Evolutionary conservation across 2,329 filamentous ascomycete species (phyloP).

Genomic region (Ophiognomonia clavigignenti-juglandacearum): DNA sequence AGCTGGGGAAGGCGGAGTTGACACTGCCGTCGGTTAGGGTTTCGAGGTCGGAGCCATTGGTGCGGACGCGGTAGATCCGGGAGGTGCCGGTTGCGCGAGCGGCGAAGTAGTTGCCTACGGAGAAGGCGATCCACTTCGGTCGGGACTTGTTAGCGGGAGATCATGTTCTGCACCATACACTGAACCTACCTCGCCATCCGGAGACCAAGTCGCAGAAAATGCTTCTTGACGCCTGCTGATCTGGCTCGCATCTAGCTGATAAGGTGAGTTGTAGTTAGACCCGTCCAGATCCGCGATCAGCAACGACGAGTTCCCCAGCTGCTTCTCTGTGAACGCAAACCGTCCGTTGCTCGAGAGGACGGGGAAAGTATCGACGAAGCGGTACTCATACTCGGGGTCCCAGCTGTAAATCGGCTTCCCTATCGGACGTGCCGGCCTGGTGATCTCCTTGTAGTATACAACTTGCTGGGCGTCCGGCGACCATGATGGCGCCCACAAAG

Average conservation of each 20-base stretch:
- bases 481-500: constrained; percentile 22
- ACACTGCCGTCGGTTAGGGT: constrained; percentile 26
- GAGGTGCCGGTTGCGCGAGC: background rate
- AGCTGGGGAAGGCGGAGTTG: constrained; percentile 35
- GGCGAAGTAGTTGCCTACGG: background rate
- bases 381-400: constrained; percentile 35
- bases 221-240: background rate
- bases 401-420: constrained; percentile 29
- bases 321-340: constrained; percentile 32
- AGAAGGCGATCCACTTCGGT: background rate
- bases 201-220: background rate
- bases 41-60: constrained; percentile 14
- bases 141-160: background rate
- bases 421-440: constrained; percentile 3
- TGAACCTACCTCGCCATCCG: background rate
- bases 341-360: constrained; percentile 19
- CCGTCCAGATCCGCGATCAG: constrained; percentile 26
- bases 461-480: constrained; percentile 26
- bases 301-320: constrained; percentile 34
- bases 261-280: constrained; percentile 5
- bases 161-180: too few species aligned
- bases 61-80: background rate
- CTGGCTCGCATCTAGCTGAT: background rate
- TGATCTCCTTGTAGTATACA: constrained; percentile 22
- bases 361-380: constrained; percentile 37